Conservation (phyloP, 2,329 filamentous ascomycete species). For the Penicillium sp. region DNA sequence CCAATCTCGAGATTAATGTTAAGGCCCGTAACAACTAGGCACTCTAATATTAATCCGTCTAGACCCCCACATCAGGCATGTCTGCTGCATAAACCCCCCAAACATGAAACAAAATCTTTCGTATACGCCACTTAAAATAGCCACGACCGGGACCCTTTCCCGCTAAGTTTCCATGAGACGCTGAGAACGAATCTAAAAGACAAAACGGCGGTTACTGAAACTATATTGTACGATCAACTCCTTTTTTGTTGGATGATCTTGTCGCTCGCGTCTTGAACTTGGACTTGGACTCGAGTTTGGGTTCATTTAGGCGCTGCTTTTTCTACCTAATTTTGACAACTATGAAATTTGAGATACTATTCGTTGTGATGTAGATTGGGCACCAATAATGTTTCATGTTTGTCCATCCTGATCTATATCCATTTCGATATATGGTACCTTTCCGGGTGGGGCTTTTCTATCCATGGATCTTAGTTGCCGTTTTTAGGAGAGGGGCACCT, state of each 20-base stretch:
- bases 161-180: background rate
- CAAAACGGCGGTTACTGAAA: background rate
- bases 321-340: background rate
- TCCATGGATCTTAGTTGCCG: background rate
- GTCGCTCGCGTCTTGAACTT: background rate
- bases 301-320: background rate
- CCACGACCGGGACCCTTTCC: background rate
- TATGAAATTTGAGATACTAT: background rate
- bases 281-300: background rate
- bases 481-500: background rate
- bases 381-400: background rate
- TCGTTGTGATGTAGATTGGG: background rate
- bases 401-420: background rate
- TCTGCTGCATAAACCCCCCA: background rate
- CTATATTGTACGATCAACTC: background rate
- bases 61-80: background rate
- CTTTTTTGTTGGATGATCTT: background rate
- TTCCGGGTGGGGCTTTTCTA: conserved; percentile 1
- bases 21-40: background rate
- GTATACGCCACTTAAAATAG: background rate
- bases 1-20: background rate
- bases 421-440: background rate
- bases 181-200: background rate
- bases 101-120: background rate
- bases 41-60: background rate